Evolutionary conservation across 176 grass and related monocot genomes (phyloP).

Genomic region (Oryza nivara): DNA sequence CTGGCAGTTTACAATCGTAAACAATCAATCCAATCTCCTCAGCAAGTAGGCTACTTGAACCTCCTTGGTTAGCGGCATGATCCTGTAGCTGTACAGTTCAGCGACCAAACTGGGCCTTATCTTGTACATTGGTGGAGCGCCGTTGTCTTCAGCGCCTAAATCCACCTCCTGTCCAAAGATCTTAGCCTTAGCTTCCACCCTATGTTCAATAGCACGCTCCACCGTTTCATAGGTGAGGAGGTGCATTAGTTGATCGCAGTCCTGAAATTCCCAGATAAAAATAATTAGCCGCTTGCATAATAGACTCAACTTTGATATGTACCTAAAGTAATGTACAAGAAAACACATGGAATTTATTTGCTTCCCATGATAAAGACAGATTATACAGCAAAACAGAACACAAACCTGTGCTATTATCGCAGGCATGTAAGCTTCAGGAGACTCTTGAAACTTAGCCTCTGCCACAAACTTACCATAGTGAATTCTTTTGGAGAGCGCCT

Average conservation of each 20-base stretch:
- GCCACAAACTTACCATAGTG: slow-evolving; percentile 98
- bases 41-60: slow-evolving; percentile 88
- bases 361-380: not conserved
- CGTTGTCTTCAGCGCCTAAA: slow-evolving; percentile 43
- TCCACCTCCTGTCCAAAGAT: slow-evolving; percentile 86
- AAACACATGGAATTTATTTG: not conserved
- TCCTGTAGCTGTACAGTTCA: slow-evolving; percentile 70
- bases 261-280: slow-evolving; percentile 51
- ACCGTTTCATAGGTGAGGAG: slow-evolving; percentile 73
- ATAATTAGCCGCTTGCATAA: not conserved
- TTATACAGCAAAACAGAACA: slow-evolving; percentile 8
- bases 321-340: not conserved
- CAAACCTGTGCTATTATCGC: slow-evolving; percentile 74
- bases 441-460: slow-evolving; percentile 83
- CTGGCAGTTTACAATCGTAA: not conserved
- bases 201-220: slow-evolving; percentile 61
- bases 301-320: not conserved
- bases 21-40: slow-evolving; percentile 71
- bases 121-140: slow-evolving; percentile 59
- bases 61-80: slow-evolving; percentile 95
- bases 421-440: slow-evolving; percentile 59
- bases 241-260: slow-evolving; percentile 58
- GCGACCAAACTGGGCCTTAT: slow-evolving; percentile 75
- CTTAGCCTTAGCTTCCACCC: slow-evolving; percentile 73
- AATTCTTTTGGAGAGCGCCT: slow-evolving; percentile 98